Evolutionary conservation across 371 early-diverging fungal genomes (phyloP), one percentile per base, ranked within the genome.

Genomic region (Lichtheimia ramosa): DNA sequence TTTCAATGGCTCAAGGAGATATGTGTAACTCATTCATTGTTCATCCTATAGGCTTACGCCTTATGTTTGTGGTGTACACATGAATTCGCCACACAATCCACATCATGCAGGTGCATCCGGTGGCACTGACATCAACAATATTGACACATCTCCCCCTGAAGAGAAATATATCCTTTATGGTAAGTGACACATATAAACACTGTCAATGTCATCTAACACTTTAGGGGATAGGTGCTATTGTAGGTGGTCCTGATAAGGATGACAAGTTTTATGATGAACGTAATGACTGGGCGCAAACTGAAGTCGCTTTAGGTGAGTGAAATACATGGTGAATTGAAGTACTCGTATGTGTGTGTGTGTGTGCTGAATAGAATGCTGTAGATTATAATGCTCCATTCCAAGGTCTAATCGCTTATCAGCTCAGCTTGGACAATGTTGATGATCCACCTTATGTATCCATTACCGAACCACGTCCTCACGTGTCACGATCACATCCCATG

Each of bases 361-460:
- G n/a, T n/a, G n/a, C n/a, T n/a, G n/a, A n/a, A n/a, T n/a, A n/a
- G n/a, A n/a, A n/a, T n/a, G n/a, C n/a, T n/a, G n/a, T n/a, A n/a
- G 87, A 87, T 60, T 87, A 87, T 63, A 87, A 87, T 64, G 84
- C 87, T 5, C 85, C 85, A 0, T 83, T 85, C 58, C 82, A 81
- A 25, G 83, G 81, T 2, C 51, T 87, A 41, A 62, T 87, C 46
- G 87, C 87, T 7, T 80, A 83, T 60, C 83, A 84, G 56, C 70
- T 85, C n/a, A 71, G 74, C 57, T 63, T 66, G 14, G 56, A 73
- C 7, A 62, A 72, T 3, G 24, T 49, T 2, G 43, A 42, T 12
- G 82, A 82, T 48, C 87, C 85, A 25, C 82, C 81, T 2, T 87
- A 84, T 69, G 84, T 79, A 6, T 63, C 64, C 24, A 79, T 79